A percentile compares a stretch with the other conserved stretches of the same genome.
Evolutionary conservation across 2,329 filamentous ascomycete species (phyloP).

Genomic region (Colletotrichum sp.): DNA sequence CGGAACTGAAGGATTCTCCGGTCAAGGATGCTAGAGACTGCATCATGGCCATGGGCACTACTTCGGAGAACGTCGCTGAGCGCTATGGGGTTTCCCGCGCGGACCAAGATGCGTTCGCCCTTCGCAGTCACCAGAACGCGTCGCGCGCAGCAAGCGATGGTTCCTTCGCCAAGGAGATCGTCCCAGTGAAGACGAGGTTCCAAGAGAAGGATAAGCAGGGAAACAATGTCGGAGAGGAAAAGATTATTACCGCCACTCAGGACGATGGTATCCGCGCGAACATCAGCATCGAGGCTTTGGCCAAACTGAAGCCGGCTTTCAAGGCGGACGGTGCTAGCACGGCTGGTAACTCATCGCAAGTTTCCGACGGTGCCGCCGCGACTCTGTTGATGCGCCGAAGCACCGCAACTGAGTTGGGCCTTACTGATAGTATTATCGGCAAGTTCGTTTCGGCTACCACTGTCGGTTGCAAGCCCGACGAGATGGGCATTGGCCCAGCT

Average conservation of each 20-base stretch:
- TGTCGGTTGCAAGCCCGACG: slow-evolving; percentile 82
- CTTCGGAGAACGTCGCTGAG: slow-evolving; percentile 84
- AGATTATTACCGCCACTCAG: slow-evolving; percentile 70
- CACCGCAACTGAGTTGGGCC: slow-evolving; percentile 75
- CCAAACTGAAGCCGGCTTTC: slow-evolving; percentile 86
- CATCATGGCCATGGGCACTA: slow-evolving; percentile 93
- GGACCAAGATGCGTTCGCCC: slow-evolving; percentile 86
- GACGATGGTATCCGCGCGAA: slow-evolving; percentile 84
- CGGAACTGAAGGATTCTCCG: slow-evolving; percentile 67
- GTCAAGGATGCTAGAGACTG: slow-evolving; percentile 80
- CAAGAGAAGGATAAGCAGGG: slow-evolving; percentile 68
- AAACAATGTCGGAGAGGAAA: slow-evolving; percentile 57
- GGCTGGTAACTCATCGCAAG: slow-evolving; percentile 85
- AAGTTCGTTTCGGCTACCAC: slow-evolving; percentile 82
- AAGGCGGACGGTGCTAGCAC: slow-evolving; percentile 76
- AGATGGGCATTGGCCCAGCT: slow-evolving; percentile 93
- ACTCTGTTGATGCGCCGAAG: slow-evolving; percentile 84
- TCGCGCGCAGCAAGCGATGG: slow-evolving; percentile 72
- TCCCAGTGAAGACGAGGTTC: slow-evolving; percentile 76
- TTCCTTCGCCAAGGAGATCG: slow-evolving; percentile 78
- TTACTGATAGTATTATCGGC: slow-evolving; percentile 74
- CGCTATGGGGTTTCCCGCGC: slow-evolving; percentile 75
- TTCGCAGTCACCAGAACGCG: slow-evolving; percentile 75
- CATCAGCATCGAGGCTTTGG: slow-evolving; percentile 73
- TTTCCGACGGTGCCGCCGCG: slow-evolving; percentile 87